These are phyloP conservation scores for Thymus mandschuricus DNA, from an alignment of 257 asterid species.

Conservation along the genomic window DNA sequence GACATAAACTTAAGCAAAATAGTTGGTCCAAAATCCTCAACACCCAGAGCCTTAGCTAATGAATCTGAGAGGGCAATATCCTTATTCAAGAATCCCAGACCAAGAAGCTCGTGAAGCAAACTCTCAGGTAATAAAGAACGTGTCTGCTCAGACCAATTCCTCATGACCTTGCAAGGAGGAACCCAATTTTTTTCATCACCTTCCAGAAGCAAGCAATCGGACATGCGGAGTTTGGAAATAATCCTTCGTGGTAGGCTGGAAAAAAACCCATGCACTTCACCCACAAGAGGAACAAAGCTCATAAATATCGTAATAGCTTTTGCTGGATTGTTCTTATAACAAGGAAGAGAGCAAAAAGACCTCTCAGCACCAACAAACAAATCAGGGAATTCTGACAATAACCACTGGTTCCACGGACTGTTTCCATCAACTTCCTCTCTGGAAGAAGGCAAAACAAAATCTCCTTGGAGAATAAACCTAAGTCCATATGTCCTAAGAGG, in stretches of 20 bases:
- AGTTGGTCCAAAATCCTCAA: constrained; percentile 88
- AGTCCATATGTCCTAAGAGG: constrained; percentile 96
- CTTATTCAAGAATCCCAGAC: constrained; percentile 79
- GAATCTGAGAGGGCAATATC: constrained; percentile 82
- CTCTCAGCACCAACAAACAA: constrained; percentile 77
- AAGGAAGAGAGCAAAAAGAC: constrained; percentile 82
- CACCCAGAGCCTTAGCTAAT: constrained; percentile 80
- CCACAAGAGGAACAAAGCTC: constrained; percentile 84
- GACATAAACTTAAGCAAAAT: constrained; percentile 57
- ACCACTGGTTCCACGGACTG: constrained; percentile 99
- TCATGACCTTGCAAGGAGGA: constrained; percentile 86
- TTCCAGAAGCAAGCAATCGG: constrained; percentile 80
- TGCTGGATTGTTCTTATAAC: constrained; percentile 67
- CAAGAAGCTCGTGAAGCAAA: constrained; percentile 79
- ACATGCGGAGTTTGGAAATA: constrained; percentile 76
- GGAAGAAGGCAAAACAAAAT: constrained; percentile 95
- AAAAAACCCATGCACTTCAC: constrained; percentile 96
- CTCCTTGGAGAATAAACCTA: constrained; percentile 94
- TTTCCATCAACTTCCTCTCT: constrained; percentile 96
- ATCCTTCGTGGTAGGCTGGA: constrained; percentile 81
- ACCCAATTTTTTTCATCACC: constrained; percentile 67
- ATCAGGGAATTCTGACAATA: constrained; percentile 81
- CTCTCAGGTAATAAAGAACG: constrained; percentile 69
- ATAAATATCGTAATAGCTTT: constrained; percentile 79
- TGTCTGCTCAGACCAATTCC: constrained; percentile 84